Evolutionary conservation across 345 rosid species (phyloP).

Genomic region (Syzygium oleosum): DNA sequence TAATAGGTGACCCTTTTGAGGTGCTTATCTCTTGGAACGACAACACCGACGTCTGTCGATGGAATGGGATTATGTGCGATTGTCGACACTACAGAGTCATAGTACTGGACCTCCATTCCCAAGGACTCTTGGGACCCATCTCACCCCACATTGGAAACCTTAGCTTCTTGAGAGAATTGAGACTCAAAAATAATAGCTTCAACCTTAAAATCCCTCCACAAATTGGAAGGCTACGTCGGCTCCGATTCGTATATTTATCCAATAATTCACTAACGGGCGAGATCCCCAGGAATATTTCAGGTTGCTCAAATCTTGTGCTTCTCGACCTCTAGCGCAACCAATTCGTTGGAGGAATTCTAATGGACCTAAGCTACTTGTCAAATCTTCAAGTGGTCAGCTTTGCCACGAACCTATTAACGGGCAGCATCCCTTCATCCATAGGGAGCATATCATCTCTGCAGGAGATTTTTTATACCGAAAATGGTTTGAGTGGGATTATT

Average conservation of each 20-base stretch:
- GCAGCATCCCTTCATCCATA: no score
- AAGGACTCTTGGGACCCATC: background rate
- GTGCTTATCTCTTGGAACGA: background rate
- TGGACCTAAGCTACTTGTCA: no score
- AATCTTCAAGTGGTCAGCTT: no score
- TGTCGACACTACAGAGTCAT: background rate
- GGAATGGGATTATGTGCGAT: background rate
- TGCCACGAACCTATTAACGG: no score
- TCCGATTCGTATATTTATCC: background rate
- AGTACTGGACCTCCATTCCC: background rate
- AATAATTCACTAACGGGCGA: background rate
- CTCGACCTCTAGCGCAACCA: no score
- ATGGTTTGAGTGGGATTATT: no score
- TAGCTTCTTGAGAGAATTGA: background rate
- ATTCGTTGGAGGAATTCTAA: no score
- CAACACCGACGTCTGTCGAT: background rate
- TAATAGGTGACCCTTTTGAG: background rate
- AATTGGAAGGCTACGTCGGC: background rate
- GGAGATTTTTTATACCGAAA: no score
- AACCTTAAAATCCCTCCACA: background rate
- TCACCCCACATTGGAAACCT: background rate
- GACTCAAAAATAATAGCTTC: background rate
- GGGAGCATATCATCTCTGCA: no score
- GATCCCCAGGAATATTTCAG: background rate
- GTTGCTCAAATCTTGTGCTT: no score